Evolutionary conservation across 805 yeast species (phyloP), one percentile per base, ranked within the genome.

Genomic region (Starmerella vitae): DNA sequence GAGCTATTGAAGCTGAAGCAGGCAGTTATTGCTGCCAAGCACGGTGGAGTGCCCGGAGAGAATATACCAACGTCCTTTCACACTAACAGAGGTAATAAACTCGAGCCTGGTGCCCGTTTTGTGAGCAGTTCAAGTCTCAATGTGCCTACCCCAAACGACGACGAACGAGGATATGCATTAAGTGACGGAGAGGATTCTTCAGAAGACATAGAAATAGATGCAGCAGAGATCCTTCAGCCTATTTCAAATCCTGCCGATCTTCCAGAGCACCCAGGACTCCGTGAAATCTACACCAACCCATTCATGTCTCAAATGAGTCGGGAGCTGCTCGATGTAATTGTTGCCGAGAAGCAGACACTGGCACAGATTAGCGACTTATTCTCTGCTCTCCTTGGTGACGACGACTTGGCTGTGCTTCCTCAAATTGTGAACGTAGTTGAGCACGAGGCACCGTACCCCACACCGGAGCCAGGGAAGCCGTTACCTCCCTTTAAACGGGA

Each of bases 351-450:
- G 51, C 67, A 70, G 20, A 76, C 76, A 26, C 79, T 81, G n/a
- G 74, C 76, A 42, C 71, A 76, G 52, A 63, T 85, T 38, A 71
- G 78, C 32, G 74, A 73, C 51, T 65, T 88, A 33, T 67, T 91
- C 59, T 81, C 78, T 45, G 76, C 80, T 1, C 74, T 88, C 49
- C 65, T 88, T 36, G 95, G 96, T 4, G 97, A 88, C 54, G 88
- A 83, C 55, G 80, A 93, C 47, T 66, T 27, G 20, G 34, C 29
- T 15, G 37, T 46, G 20, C 36, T 41, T 39, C 42, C 45, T 13
- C 48, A 44, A 34, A 21, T 46, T 9, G 37, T 43, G 45, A 30
- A 31, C 15, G 14, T 22, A 22, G 30, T 33, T 19, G 39, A 32
- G 20, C 25, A 18, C 28, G 38, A 9, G 10, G 15, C 19, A 14